Base-by-base conservation (phyloP, 768 basidiomycete species). In the Fistulinella prunicolor region DNA sequence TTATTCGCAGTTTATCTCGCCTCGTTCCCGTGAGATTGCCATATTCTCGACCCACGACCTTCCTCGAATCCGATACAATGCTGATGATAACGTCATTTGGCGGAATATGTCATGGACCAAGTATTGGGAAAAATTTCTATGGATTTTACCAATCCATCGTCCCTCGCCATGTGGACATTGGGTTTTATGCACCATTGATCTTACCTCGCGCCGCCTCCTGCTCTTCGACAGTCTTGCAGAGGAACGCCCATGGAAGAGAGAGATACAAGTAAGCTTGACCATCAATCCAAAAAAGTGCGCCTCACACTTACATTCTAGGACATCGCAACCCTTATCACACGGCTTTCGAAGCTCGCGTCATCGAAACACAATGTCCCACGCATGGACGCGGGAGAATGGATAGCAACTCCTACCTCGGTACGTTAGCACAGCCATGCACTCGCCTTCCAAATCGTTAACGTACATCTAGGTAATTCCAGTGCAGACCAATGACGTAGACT, bases 41-140 rank as follows among this genome's bases (percentile, higher is more conserved):
- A 22, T 61, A 1, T 42, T 61, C 6, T 50, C n/a, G n/a, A n/a
- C n/a, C n/a, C n/a, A n/a, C n/a, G n/a, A n/a, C n/a, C n/a, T n/a
- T n/a, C n/a, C n/a, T n/a, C n/a, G n/a, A n/a, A n/a, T n/a, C 53
- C 7, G 29, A 0, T 41, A 46, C 16, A 32, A 59, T 6, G 42
- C 48, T 0, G 2, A 9, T 0, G 45, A 61, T 19, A 24, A 43
- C 0, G 46, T 54, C 0, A 13, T 74, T 0, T 73, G 70, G 71
- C 19, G 46, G 0, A 42, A 44, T 4, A 50, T 41, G 0, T 20
- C 23, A 0, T 30, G 35, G 1, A 58, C 57, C 0, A 19, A 40
- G 6, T 75, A 59, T 39, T 73, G 70, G 71, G 19, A 28, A 1
- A 67, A 65, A 38, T 3, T 42, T 0, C 9, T 62, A 0, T 75